Percentiles rank a stretch among this genome's conserved stretches.
Evolutionary conservation across 1,284 basidiomycete species (phyloP).

Genomic region (Moniliophthora roreri): DNA sequence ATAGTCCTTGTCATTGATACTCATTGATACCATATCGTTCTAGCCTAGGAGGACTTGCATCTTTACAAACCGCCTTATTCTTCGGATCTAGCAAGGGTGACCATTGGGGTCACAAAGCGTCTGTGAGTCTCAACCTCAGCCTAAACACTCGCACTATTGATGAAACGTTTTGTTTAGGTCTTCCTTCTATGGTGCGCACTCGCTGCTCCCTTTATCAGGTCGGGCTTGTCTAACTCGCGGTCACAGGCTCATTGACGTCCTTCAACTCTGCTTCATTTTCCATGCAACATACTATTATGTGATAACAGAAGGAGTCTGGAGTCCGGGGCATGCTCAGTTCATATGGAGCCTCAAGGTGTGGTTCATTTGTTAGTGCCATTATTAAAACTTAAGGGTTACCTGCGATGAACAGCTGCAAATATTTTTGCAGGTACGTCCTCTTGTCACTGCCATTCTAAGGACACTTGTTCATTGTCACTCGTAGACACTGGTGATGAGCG

Average conservation of each 20-base stretch:
- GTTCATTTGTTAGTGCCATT: not conserved
- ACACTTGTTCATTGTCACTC: not conserved
- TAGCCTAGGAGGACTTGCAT: not conserved
- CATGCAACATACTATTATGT: conserved; percentile 12
- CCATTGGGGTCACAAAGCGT: not conserved
- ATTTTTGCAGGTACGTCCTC: conserved; percentile 9
- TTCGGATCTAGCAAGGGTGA: not conserved
- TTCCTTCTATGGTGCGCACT: not conserved
- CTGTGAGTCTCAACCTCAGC: not conserved
- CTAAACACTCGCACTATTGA: not conserved
- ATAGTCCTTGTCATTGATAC: not conserved
- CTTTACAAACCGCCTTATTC: not conserved
- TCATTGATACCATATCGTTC: not conserved
- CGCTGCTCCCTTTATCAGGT: not conserved
- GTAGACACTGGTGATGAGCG: conserved; percentile 11
- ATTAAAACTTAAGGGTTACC: not conserved
- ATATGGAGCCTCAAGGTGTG: conserved; percentile 15
- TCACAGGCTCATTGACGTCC: conserved; percentile 6
- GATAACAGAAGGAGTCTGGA: not conserved
- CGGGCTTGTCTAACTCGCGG: not conserved
- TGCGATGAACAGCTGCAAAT: conserved; percentile 6
- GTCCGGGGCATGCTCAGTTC: not conserved
- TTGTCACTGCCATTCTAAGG: not conserved
- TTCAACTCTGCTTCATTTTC: conserved; percentile 12
- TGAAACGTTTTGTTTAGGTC: not conserved